Evolutionary conservation across 75 land plant genomes (phyloP), one percentile per base, ranked within the genome.

Genomic region (Pinus albicaulis): DNA sequence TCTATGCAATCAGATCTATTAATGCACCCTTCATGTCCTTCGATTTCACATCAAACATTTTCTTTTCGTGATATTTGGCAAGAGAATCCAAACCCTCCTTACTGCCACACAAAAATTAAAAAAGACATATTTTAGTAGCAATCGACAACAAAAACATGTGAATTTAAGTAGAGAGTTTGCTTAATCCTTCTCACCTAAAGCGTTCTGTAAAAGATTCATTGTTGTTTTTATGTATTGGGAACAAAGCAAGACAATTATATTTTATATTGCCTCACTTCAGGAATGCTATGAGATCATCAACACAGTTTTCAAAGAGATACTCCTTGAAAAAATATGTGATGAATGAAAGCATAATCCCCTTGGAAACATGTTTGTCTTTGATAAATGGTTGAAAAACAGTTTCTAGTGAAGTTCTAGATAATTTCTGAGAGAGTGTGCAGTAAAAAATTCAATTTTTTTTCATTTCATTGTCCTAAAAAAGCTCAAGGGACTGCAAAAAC

Each of bases 381-480:
- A 91, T 89, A 72, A 95, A 69, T 41, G 97, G 95, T 74, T 97
- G 90, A n/a, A 83, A 95, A 31, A 95, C 89, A 6, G 96, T 95
- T 81, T 93, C 96, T 22, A 93, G 96, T 34, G 93, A 89, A 36
- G 91, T 89, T 13, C 98, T 96, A 23, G 98, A 93, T 15, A 95
- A 75, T 81, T 95, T 95, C 92, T 95, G 98, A 28, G 98, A 91
- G 79, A 95, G 60, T 93, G 92, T 38, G 98, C 94, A 53, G 97
- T 94, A 83, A 93, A 95, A 66, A 95, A 88, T 19, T 97, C 98
- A 60, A 95, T 82, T n/a, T 81, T 91, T 95, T 85, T 94, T 87
- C 76, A 91, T 88, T 59, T 95, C 98, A 81, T 88, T 88, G 38
- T 94, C 90, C 79, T 88, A 94, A 80, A 89, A 95, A 16, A 93